These are phyloP conservation scores for Cladobotryum mycophilum DNA, from an alignment of 2,329 filamentous ascomycete species.

Conservation along the genomic window DNA sequence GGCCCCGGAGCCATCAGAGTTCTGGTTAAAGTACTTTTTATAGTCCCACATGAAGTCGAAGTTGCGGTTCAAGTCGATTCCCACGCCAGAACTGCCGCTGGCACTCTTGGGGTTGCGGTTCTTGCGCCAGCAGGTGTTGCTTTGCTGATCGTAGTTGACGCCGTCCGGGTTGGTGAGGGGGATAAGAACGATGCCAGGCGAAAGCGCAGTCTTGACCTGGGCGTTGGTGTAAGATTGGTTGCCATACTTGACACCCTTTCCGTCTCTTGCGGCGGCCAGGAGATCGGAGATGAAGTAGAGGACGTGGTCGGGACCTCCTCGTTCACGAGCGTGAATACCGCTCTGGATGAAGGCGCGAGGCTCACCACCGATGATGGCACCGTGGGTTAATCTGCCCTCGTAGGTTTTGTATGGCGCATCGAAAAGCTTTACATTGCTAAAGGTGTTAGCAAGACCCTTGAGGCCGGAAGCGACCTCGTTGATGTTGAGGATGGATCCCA, in stretches of 20 bases:
- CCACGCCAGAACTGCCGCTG: slow-evolving; percentile 28
- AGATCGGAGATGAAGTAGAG: slow-evolving; percentile 54
- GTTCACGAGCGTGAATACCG: slow-evolving; percentile 52
- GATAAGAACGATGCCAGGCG: slow-evolving; percentile 47
- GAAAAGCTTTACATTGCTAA: slow-evolving; percentile 34
- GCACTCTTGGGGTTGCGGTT: slow-evolving; percentile 43
- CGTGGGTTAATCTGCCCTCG: slow-evolving; percentile 34
- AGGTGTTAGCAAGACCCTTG: slow-evolving; percentile 34
- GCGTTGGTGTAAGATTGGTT: slow-evolving; percentile 43
- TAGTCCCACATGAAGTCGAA: slow-evolving; percentile 55
- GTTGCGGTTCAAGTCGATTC: slow-evolving; percentile 51
- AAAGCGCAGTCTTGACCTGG: slow-evolving; percentile 45
- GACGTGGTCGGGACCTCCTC: slow-evolving; percentile 49
- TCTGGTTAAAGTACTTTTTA: slow-evolving; percentile 33
- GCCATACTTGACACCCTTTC: slow-evolving; percentile 46
- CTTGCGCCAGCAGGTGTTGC: slow-evolving; percentile 48
- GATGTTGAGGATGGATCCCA: slow-evolving; percentile 39
- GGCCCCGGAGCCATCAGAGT: slow-evolving; percentile 24
- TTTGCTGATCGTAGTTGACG: slow-evolving; percentile 44
- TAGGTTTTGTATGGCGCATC: slow-evolving; percentile 38
- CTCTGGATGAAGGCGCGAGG: slow-evolving; percentile 48
- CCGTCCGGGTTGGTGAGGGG: slow-evolving; percentile 51
- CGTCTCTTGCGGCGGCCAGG: slow-evolving; percentile 44
- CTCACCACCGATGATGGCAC: slow-evolving; percentile 38
- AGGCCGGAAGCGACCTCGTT: slow-evolving; percentile 39